Percentiles rank a stretch among this genome's conserved stretches.
Conservation (phyloP, 352 stramenopile genomes). For the Ophiocytium majus region DNA sequence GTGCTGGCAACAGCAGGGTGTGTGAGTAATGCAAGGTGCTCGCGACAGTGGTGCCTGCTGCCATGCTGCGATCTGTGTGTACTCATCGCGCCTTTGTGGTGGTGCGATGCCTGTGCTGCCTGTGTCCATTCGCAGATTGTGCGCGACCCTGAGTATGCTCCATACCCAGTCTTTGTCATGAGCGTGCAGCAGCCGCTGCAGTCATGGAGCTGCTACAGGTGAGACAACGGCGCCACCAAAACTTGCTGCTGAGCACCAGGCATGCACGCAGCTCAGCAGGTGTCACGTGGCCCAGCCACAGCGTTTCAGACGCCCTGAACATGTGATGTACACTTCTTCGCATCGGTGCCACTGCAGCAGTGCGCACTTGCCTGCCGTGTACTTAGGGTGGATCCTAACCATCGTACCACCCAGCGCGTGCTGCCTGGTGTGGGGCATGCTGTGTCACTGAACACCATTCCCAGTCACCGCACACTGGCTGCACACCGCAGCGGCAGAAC, state of each 20-base stretch:
- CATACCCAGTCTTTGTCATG: conserved; percentile 58
- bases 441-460: too few relatives aligned
- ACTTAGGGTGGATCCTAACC: neutral
- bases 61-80: too few relatives aligned
- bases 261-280: neutral
- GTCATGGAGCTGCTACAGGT: conserved; percentile 16
- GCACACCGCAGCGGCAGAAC: too few relatives aligned
- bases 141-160: conserved; percentile 33
- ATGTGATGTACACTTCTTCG: neutral
- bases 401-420: too few relatives aligned
- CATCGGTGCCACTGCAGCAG: neutral
- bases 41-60: too few relatives aligned
- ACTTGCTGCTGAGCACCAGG: neutral
- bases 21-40: too few relatives aligned
- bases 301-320: neutral
- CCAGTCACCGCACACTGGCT: too few relatives aligned
- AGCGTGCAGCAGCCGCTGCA: conserved; percentile 57
- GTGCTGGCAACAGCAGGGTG: too few relatives aligned
- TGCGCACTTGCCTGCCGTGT: neutral
- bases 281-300: neutral
- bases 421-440: too few relatives aligned
- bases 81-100: too few relatives aligned
- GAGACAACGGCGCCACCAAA: neutral
- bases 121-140: too few relatives aligned
- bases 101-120: too few relatives aligned